Percentiles rank a stretch among this genome's conserved stretches.
phyloP scores from a whole-genome alignment of 2,329 filamentous ascomycete genomes.

The Colletotrichum eremochloae region DNA sequence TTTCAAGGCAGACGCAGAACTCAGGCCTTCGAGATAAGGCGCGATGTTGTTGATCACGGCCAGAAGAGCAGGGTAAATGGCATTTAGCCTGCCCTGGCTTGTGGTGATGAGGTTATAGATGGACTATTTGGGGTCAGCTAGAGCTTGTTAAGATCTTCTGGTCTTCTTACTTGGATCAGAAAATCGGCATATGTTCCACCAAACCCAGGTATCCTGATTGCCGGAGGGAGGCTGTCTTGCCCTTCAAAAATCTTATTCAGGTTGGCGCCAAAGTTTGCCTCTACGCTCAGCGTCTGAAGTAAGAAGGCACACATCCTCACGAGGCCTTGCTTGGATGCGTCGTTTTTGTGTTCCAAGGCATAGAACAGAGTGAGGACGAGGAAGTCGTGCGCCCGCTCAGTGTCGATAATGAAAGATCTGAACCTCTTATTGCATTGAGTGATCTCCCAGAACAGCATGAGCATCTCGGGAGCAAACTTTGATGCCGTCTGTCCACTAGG shows the following conservation, averaged over 20 bases:
- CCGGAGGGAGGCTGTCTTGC: slow-evolving; percentile 86
- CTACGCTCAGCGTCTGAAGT: slow-evolving; percentile 93
- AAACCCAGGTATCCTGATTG: slow-evolving; percentile 87
- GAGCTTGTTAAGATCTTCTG: not conserved
- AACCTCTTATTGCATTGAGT: slow-evolving; percentile 98
- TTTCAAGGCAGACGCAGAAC: slow-evolving; percentile 80
- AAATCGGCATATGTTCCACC: slow-evolving; percentile 94
- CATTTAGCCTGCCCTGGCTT: slow-evolving; percentile 89
- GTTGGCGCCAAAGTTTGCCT: slow-evolving; percentile 89
- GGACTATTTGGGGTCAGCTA: slow-evolving; percentile 66
- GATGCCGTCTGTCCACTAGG: slow-evolving; percentile 84
- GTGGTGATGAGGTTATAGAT: slow-evolving; percentile 93
- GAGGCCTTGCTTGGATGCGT: slow-evolving; percentile 89
- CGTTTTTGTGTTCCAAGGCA: slow-evolving; percentile 88
- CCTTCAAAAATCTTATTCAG: slow-evolving; percentile 90
- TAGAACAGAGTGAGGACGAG: slow-evolving; percentile 92
- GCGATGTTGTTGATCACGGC: slow-evolving; percentile 95
- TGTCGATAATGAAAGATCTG: slow-evolving; percentile 96
- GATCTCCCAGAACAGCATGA: slow-evolving; percentile 98
- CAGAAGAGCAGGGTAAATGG: slow-evolving; percentile 91
- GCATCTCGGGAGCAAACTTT: slow-evolving; percentile 93
- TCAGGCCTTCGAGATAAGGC: slow-evolving; percentile 84
- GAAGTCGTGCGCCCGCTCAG: slow-evolving; percentile 92
- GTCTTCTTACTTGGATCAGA: slow-evolving; percentile 80
- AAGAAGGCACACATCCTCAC: slow-evolving; percentile 98